Evolutionary conservation across 768 basidiomycete species (phyloP).

Genomic region (Calocera viscosa): DNA sequence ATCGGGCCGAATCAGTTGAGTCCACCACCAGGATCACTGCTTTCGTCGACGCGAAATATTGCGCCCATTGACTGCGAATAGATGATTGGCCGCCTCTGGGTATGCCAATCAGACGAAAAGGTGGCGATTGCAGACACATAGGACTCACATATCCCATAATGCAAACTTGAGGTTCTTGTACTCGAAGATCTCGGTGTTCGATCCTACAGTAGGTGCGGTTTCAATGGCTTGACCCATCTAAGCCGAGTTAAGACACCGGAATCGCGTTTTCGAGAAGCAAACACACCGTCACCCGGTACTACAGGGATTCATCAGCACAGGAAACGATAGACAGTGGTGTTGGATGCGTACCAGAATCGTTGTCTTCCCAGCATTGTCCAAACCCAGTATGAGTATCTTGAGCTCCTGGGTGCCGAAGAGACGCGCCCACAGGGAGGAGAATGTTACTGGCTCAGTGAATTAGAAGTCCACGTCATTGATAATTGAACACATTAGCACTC

Average conservation of each 20-base stretch:
- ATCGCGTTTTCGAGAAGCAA: neutral
- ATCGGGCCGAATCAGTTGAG: slow-evolving; percentile 23
- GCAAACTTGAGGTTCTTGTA: slow-evolving; percentile 29
- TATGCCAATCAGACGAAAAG: neutral
- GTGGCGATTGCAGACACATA: neutral
- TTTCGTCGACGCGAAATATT: slow-evolving; percentile 25
- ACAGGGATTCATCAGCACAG: neutral
- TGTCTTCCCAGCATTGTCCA: slow-evolving; percentile 29
- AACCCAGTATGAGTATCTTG: slow-evolving; percentile 27
- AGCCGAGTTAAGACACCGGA: neutral
- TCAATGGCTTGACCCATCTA: slow-evolving; percentile 28
- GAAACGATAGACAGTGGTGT: neutral
- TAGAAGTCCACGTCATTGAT: neutral
- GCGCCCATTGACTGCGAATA: slow-evolving; percentile 23
- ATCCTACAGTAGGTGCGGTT: slow-evolving; percentile 28
- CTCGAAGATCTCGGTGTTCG: slow-evolving; percentile 28
- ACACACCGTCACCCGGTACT: neutral
- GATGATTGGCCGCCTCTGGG: slow-evolving; percentile 25
- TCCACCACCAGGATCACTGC: slow-evolving; percentile 29
- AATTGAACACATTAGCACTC: neutral
- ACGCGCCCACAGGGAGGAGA: slow-evolving; percentile 24
- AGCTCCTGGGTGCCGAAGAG: slow-evolving; percentile 26
- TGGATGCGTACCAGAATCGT: slow-evolving; percentile 24
- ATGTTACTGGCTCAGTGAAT: slow-evolving; percentile 20
- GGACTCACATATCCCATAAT: slow-evolving; percentile 25